Conservation (phyloP, 306 rosid genomes). For the Dalbergia cultrata region DNA sequence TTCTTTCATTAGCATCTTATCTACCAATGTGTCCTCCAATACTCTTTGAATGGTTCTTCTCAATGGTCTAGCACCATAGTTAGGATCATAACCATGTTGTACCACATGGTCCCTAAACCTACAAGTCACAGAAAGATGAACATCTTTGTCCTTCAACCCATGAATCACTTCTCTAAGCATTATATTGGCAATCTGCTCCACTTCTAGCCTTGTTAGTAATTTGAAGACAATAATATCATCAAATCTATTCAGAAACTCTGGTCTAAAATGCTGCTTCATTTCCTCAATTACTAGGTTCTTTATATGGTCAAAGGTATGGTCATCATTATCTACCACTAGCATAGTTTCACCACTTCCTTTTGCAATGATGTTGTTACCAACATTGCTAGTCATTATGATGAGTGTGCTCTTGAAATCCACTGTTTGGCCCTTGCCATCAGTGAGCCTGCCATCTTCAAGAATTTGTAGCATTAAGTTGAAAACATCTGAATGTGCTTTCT, state of each 20-base stretch:
- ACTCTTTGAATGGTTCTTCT: slow-evolving; percentile 81
- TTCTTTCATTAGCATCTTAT: slow-evolving; percentile 79
- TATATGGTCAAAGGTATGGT: slow-evolving; percentile 40
- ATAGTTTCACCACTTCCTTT: slow-evolving; percentile 63
- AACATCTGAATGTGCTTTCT: slow-evolving; percentile 48
- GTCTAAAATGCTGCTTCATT: slow-evolving; percentile 69
- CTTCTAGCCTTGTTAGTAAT: slow-evolving; percentile 69
- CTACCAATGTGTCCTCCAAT: slow-evolving; percentile 85
- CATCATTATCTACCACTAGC: slow-evolving; percentile 64
- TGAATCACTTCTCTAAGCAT: slow-evolving; percentile 69
- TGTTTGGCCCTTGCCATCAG: slow-evolving; percentile 72
- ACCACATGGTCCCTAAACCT: slow-evolving; percentile 74
- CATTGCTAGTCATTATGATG: slow-evolving; percentile 74
- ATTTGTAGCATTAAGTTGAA: slow-evolving; percentile 83
- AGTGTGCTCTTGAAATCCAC: slow-evolving; percentile 77
- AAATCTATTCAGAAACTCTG: slow-evolving; percentile 76
- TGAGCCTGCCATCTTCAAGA: slow-evolving; percentile 76
- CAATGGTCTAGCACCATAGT: slow-evolving; percentile 76
- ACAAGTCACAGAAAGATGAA: slow-evolving; percentile 71
- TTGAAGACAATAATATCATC: slow-evolving; percentile 73
- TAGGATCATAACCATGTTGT: slow-evolving; percentile 69
- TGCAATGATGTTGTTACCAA: slow-evolving; percentile 69
- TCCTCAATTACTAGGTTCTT: slow-evolving; percentile 74
- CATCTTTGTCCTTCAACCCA: slow-evolving; percentile 61
- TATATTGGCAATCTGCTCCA: slow-evolving; percentile 68